A percentile compares a stretch with the other conserved stretches of the same genome.
Evolutionary conservation across 768 basidiomycete species (phyloP).

Genomic region (Rhizopogon vesiculosus): DNA sequence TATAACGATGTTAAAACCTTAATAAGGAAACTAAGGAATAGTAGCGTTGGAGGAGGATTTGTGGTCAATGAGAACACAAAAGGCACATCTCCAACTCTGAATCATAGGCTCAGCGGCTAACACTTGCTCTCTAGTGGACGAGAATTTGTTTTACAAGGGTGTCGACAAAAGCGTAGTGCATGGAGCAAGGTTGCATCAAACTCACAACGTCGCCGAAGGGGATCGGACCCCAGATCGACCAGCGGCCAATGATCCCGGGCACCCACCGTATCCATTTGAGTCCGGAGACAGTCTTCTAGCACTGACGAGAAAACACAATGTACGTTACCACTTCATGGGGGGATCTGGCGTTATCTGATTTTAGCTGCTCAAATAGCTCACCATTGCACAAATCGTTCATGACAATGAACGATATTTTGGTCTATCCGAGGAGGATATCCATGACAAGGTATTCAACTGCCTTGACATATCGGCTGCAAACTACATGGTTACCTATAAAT

Average conservation of each 20-base stretch:
- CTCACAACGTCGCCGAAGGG: slow-evolving; percentile 36
- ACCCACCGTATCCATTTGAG: slow-evolving; percentile 81
- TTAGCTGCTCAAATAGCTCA: slow-evolving; percentile 49
- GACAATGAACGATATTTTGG: slow-evolving; percentile 88
- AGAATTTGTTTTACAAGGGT: slow-evolving; percentile 93
- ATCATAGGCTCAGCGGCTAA: background rate
- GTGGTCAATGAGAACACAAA: slow-evolving; percentile 95
- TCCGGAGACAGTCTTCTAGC: slow-evolving; percentile 73
- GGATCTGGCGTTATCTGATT: background rate
- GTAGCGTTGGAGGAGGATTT: slow-evolving; percentile 86
- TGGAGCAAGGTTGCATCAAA: slow-evolving; percentile 71
- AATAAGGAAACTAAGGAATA: background rate
- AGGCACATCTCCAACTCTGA: slow-evolving; percentile 34
- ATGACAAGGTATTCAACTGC: slow-evolving; percentile 49
- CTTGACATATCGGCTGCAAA: slow-evolving; percentile 1
- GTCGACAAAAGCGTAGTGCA: slow-evolving; percentile 82
- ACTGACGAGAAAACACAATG: slow-evolving; percentile 77
- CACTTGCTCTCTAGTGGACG: slow-evolving; percentile 52
- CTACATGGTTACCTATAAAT: background rate
- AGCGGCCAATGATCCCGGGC: slow-evolving; percentile 30
- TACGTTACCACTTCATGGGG: slow-evolving; percentile 31
- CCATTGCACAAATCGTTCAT: slow-evolving; percentile 90
- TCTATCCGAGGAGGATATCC: slow-evolving; percentile 69
- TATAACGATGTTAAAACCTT: background rate
- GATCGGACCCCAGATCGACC: slow-evolving; percentile 8